Conservation (phyloP, 768 basidiomycete species). For the Lenzites betulinus region DNA sequence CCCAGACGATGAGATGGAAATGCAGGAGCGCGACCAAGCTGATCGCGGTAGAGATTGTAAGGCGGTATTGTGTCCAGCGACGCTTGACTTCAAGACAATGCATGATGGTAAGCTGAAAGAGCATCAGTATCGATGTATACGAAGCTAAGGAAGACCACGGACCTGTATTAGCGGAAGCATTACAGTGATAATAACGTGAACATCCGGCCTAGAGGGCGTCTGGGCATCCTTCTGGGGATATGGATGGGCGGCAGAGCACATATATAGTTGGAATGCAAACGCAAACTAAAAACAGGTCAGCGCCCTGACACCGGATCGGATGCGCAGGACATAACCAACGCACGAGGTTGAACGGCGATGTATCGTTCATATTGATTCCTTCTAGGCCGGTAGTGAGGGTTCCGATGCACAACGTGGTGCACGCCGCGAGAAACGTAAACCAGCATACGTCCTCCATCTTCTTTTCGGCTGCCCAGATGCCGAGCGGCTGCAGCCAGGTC, state of each 20-base stretch:
- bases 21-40: constrained; percentile 62
- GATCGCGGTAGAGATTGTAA: constrained; percentile 66
- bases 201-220: constrained; percentile 65
- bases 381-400: constrained; percentile 69
- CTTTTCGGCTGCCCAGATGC: constrained; percentile 46
- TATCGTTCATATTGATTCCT: constrained; percentile 51
- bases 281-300: constrained; percentile 51
- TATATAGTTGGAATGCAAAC: constrained; percentile 74
- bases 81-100: constrained; percentile 69
- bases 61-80: constrained; percentile 63
- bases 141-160: neutral
- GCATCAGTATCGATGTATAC: neutral
- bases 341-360: constrained; percentile 74
- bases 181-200: constrained; percentile 72
- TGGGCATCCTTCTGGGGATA: constrained; percentile 47
- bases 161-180: constrained; percentile 75
- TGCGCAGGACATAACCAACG: constrained; percentile 28
- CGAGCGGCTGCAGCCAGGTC: constrained; percentile 38
- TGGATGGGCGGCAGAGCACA: constrained; percentile 68
- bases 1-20: constrained; percentile 64
- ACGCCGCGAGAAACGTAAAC: constrained; percentile 70
- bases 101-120: constrained; percentile 55
- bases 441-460: constrained; percentile 71
- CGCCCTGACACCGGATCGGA: neutral
- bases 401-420: constrained; percentile 63